Evolutionary conservation across 768 basidiomycete genomes (phyloP).

Genomic region (Leccinum longicurvipes): DNA sequence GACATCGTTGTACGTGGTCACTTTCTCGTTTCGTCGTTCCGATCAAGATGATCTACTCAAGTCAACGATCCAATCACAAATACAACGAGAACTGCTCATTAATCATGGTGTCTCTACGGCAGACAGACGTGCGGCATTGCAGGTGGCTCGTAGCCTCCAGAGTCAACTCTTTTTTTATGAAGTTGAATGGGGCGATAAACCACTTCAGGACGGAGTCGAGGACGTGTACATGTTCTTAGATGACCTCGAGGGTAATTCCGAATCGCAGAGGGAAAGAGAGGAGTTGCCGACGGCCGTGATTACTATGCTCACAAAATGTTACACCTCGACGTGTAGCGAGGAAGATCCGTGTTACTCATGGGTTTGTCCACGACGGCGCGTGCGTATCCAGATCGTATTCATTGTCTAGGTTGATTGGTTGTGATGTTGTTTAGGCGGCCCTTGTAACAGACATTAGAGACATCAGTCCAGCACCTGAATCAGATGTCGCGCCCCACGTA

Average conservation of each 20-base stretch:
- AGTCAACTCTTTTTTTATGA: constrained; percentile 95
- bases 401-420: constrained; percentile 10
- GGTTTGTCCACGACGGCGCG: constrained; percentile 67
- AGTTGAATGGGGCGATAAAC: constrained; percentile 88
- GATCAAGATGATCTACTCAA: constrained; percentile 29
- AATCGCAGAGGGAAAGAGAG: constrained; percentile 57
- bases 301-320: constrained; percentile 87
- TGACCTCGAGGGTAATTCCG: constrained; percentile 66
- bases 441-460: constrained; percentile 26
- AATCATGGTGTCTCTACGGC: constrained; percentile 70
- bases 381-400: constrained; percentile 27
- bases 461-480: constrained; percentile 16
- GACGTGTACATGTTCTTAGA: constrained; percentile 94
- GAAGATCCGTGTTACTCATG: constrained; percentile 79
- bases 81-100: constrained; percentile 78
- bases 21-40: background rate
- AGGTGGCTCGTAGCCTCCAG: constrained; percentile 87
- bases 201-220: constrained; percentile 83
- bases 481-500: constrained; percentile 30
- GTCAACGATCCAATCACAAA: constrained; percentile 86
- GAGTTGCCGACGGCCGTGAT: constrained; percentile 87
- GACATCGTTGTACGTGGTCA: constrained; percentile 79
- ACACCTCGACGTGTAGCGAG: constrained; percentile 81
- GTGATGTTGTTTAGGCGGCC: constrained; percentile 16
- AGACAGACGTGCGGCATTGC: constrained; percentile 79